Conservation (phyloP, 2,329 filamentous ascomycete genomes). For the Emericellopsis cladophorae region DNA sequence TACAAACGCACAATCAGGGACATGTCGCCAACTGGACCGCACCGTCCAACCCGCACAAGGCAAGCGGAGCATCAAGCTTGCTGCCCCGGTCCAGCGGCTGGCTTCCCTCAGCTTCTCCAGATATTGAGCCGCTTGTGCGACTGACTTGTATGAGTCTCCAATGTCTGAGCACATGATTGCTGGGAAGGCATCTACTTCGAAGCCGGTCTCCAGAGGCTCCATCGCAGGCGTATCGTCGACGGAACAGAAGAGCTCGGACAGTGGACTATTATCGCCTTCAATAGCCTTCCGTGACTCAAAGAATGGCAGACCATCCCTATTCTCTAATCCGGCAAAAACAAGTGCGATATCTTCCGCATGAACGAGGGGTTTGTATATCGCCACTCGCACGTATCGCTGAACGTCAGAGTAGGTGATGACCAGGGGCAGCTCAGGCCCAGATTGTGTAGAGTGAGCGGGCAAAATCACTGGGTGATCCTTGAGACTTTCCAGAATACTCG, state of each 20-base stretch:
- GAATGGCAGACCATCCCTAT: slow-evolving; percentile 29
- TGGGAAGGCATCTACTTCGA: slow-evolving; percentile 25
- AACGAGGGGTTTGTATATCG: slow-evolving; percentile 30
- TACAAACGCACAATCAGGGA: neutral
- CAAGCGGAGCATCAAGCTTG: slow-evolving; percentile 25
- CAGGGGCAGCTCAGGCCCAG: slow-evolving; percentile 27
- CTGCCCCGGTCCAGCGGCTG: slow-evolving; percentile 28
- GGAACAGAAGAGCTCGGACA: slow-evolving; percentile 8
- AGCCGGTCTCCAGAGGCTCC: slow-evolving; percentile 10
- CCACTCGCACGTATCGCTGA: slow-evolving; percentile 25
- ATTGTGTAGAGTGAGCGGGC: slow-evolving; percentile 9
- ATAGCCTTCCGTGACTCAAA: slow-evolving; percentile 16
- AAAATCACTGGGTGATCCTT: slow-evolving; percentile 30
- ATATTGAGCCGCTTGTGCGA: slow-evolving; percentile 19
- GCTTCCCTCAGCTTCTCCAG: slow-evolving; percentile 18
- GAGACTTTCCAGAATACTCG: slow-evolving; percentile 24
- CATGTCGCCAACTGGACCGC: slow-evolving; percentile 25
- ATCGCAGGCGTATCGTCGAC: slow-evolving; percentile 14
- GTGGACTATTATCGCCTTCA: slow-evolving; percentile 1
- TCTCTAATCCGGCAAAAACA: slow-evolving; percentile 28
- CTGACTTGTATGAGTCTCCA: slow-evolving; percentile 14
- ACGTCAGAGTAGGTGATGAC: slow-evolving; percentile 37
- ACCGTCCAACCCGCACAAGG: slow-evolving; percentile 23
- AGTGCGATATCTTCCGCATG: slow-evolving; percentile 27
- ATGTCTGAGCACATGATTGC: slow-evolving; percentile 33